A percentile compares a stretch with the other conserved stretches of the same genome.
Conservation (phyloP, 1,139 yeast species). For the Hyphopichia pseudoburtonii region DNA sequence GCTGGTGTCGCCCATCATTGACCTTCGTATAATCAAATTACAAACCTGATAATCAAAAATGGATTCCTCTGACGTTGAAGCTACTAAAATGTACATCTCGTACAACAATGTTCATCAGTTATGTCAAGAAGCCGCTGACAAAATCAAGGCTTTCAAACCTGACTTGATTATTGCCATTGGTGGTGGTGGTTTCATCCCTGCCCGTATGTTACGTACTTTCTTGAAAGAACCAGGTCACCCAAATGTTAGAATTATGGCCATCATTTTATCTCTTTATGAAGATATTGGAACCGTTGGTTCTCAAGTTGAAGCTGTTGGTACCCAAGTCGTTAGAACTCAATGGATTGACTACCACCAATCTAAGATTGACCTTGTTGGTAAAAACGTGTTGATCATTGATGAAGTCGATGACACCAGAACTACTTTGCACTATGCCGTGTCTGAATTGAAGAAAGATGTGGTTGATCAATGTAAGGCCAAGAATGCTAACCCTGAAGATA, state of each 20-base stretch:
- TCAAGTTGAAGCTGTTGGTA: slow-evolving; percentile 67
- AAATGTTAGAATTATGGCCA: slow-evolving; percentile 91
- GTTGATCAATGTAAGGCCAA: slow-evolving; percentile 51
- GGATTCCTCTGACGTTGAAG: slow-evolving; percentile 36
- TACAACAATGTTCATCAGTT: slow-evolving; percentile 92
- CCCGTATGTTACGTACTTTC: slow-evolving; percentile 89
- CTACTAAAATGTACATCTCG: slow-evolving; percentile 72
- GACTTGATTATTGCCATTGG: slow-evolving; percentile 88
- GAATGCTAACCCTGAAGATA: slow-evolving; percentile 51
- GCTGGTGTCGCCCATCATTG: not conserved
- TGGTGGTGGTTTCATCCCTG: slow-evolving; percentile 97
- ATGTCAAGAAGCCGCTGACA: slow-evolving; percentile 80
- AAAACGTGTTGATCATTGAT: slow-evolving; percentile 80
- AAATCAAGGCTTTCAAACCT: slow-evolving; percentile 71
- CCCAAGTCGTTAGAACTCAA: slow-evolving; percentile 88
- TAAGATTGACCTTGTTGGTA: slow-evolving; percentile 67
- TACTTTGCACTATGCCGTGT: slow-evolving; percentile 86
- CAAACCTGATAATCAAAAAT: too few relatives aligned
- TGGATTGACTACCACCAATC: slow-evolving; percentile 88
- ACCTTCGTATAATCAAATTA: not conserved
- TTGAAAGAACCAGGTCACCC: slow-evolving; percentile 83
- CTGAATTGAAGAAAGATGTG: slow-evolving; percentile 84
- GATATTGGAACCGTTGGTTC: slow-evolving; percentile 64
- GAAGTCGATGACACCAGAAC: slow-evolving; percentile 97
- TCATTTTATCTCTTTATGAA: slow-evolving; percentile 87